These are phyloP conservation scores for Candida pseudofarinosa DNA, from an alignment of 805 yeast genomes.

Conservation along the genomic window DNA sequence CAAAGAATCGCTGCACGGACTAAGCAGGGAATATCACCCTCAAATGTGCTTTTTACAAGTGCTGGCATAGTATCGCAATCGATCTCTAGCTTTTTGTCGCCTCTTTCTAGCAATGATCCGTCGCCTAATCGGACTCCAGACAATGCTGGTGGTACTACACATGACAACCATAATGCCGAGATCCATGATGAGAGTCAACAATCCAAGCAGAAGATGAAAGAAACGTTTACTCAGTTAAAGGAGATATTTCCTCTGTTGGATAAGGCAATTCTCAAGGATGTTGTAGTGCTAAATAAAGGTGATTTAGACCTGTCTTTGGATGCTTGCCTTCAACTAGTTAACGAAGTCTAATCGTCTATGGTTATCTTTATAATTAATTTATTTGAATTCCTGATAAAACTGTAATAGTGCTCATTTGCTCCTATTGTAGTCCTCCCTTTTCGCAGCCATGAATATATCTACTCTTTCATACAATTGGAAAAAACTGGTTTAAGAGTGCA, in stretches of 20 bases:
- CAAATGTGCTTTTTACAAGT: constrained; percentile 37
- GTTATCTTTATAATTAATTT: not conserved
- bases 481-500: too few relatives aligned
- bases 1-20: constrained; percentile 16
- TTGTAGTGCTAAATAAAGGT: constrained; percentile 61
- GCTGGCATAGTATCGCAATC: constrained; percentile 52
- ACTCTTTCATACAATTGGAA: too few relatives aligned
- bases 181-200: constrained; percentile 4
- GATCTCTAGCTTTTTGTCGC: constrained; percentile 37
- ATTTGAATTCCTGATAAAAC: not conserved
- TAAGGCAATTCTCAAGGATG: constrained; percentile 62
- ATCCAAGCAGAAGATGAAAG: constrained; percentile 9
- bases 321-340: constrained; percentile 38
- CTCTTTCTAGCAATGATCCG: constrained; percentile 7
- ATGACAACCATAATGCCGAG: constrained; percentile 8
- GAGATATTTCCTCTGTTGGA: constrained; percentile 79
- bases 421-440: not conserved
- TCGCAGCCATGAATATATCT: not conserved
- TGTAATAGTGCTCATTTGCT: too few relatives aligned
- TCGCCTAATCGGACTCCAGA: constrained; percentile 20
- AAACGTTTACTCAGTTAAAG: constrained; percentile 43
- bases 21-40: constrained; percentile 26
- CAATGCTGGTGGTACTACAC: constrained; percentile 18
- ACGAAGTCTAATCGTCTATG: constrained; percentile 8
- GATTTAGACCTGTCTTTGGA: constrained; percentile 74